These are phyloP conservation scores for Tuber indicum DNA, from an alignment of 495 filamentous ascomycete genomes.

Conservation along the genomic window DNA sequence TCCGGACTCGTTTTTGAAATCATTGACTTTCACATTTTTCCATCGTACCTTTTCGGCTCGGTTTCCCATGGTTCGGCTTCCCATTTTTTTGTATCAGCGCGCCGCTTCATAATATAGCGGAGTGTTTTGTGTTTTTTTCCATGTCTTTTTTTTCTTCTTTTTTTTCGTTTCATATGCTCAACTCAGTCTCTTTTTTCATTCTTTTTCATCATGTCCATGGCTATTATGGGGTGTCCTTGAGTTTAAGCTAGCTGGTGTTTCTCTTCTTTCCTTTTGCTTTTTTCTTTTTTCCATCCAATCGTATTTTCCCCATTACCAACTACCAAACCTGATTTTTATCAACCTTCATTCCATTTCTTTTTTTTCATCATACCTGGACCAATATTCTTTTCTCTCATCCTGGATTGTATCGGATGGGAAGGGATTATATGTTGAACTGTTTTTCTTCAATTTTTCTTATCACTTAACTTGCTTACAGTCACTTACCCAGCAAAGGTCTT, in stretches of 20 bases:
- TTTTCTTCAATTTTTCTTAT: slow-evolving; percentile 40
- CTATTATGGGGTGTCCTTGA: slow-evolving; percentile 36
- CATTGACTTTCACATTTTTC: slow-evolving; percentile 13
- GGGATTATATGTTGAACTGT: background rate
- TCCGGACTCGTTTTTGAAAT: slow-evolving; percentile 8
- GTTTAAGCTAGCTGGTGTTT: slow-evolving; percentile 28
- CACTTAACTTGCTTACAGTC: slow-evolving; percentile 1
- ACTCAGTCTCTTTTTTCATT: slow-evolving; percentile 26
- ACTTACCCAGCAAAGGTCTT: background rate
- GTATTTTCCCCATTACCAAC: slow-evolving; percentile 2
- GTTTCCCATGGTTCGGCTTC: background rate
- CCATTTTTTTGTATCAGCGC: slow-evolving; percentile 9
- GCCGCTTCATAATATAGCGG: slow-evolving; percentile 6
- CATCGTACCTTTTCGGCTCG: slow-evolving; percentile 1
- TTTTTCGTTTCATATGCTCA: slow-evolving; percentile 14
- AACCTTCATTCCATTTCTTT: slow-evolving; percentile 13
- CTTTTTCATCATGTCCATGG: slow-evolving; percentile 28
- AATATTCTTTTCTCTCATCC: background rate
- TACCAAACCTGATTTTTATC: background rate
- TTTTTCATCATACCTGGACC: slow-evolving; percentile 1
- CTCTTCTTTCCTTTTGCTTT: slow-evolving; percentile 30
- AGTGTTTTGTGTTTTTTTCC: slow-evolving; percentile 21
- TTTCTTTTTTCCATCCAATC: slow-evolving; percentile 20
- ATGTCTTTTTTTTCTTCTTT: slow-evolving; percentile 33
- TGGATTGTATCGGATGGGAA: background rate